Base-by-base conservation (phyloP, 208 protist genomes). In the Porcisia deanei region DNA sequence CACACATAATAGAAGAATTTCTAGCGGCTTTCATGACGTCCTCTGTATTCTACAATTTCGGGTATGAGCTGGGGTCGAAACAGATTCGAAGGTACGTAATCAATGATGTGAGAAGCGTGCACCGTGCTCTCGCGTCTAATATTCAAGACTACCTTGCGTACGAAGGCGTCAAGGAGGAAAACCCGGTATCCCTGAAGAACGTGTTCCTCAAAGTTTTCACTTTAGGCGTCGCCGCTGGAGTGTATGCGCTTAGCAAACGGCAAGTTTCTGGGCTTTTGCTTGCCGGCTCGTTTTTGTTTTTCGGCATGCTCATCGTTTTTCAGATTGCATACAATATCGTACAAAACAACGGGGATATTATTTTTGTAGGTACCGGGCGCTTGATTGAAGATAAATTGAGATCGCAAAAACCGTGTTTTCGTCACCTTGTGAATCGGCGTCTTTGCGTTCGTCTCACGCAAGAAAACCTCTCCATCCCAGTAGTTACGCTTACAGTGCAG, bases 51-150 rank as follows among this genome's bases (percentile, higher is more conserved):
- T 86, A 85, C 52, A 61, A 82, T 45, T 92, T 94, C 77, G 85
- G 88, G 7, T 96, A 96, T 85, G 90, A 91, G 71, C 76, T 94
- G 16, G 64, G 76, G 5, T 94, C 88, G 64, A 88, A 91, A 59
- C 85, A 85, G 66, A 83, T 97, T 0, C 84, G 86, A 10, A 59
- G 81, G 41, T 95, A 95, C 71, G 54, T 80, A 41, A 58, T 67
- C 14, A 81, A 90, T 71, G 85, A 85, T 59, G n/a, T 89, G 37
- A 57, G 76, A 3, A 93, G 73, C 60, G 79, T 91, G 14, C 53
- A 77, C 3, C 67, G 79, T 9, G 89, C 86, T 2, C 54, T 93
- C 47, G 69, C 66, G 8, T 69, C 75, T 7, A 93, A 93, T 70
- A 78, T 85, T 6, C 82, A 91, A 64, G 86, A 93, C 43, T 91